Evolutionary conservation across 2,329 filamentous ascomycete genomes (phyloP).

Genomic region (Sclerotinia minor): DNA sequence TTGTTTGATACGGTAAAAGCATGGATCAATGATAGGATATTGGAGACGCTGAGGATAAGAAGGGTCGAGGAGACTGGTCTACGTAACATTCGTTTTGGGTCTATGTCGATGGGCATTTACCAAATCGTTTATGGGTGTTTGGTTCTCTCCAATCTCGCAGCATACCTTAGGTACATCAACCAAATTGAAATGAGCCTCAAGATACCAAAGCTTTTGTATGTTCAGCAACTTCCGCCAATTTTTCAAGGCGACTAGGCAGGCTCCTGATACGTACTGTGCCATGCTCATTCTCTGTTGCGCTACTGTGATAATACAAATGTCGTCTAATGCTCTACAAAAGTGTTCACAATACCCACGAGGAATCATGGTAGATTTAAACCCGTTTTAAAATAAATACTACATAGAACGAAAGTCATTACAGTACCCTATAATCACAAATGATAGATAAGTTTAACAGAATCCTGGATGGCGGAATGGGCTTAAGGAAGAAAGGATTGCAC

Average conservation of each 20-base stretch:
- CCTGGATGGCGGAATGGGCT: no score
- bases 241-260: not conserved
- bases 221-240: not conserved
- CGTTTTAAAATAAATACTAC: not conserved
- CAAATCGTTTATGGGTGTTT: not conserved
- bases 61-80: not conserved
- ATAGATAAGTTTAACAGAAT: no score
- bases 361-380: not conserved
- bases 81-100: not conserved
- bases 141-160: not conserved
- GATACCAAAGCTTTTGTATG: slow-evolving; percentile 1
- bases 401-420: not conserved
- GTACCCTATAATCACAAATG: not conserved
- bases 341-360: not conserved
- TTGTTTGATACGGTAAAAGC: slow-evolving; percentile 12
- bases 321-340: no score
- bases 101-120: not conserved
- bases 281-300: not conserved
- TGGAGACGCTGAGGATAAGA: not conserved
- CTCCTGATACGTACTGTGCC: not conserved
- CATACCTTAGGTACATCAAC: not conserved
- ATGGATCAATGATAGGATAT: slow-evolving; percentile 5
- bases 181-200: not conserved
- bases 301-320: no score
- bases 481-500: no score